Evolutionary conservation across 78 protist genomes (phyloP).

Genomic region (Pelomyxa schiedti): DNA sequence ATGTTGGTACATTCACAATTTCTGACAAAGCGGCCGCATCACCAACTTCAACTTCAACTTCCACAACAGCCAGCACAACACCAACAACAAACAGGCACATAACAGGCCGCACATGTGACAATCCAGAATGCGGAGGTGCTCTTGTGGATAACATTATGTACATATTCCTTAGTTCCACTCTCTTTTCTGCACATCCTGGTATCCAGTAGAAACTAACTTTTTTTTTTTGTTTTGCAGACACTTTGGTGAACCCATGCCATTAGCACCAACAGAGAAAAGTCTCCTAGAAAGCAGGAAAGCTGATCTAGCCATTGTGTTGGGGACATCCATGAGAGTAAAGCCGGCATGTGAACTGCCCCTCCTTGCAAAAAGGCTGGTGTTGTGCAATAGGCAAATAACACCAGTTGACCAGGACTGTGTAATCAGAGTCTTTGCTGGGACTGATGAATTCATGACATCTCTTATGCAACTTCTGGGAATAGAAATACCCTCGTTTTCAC

Average conservation of each 20-base stretch:
- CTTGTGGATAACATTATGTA: constrained; percentile 9
- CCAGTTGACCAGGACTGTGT: constrained; percentile 19
- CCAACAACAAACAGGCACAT: neutral
- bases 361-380: neutral
- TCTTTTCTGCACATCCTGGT: neutral
- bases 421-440: neutral
- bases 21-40: too few relatives aligned
- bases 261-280: neutral
- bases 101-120: constrained; percentile 1
- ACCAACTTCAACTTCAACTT: too few relatives aligned
- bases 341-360: constrained; percentile 6
- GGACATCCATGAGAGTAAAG: constrained; percentile 27
- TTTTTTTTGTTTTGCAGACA: neutral
- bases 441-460: constrained; percentile 20
- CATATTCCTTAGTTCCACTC: neutral
- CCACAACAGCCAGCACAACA: too few relatives aligned
- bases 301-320: constrained; percentile 19
- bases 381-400: constrained; percentile 20
- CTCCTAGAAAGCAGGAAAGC: neutral
- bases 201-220: neutral
- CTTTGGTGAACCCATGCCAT: neutral
- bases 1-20: neutral
- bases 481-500: too few relatives aligned
- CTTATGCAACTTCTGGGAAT: constrained; percentile 16
- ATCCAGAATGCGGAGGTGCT: neutral